Evolutionary conservation across 305 asterid genomes (phyloP).

Genomic region (Solanum chacoense): DNA sequence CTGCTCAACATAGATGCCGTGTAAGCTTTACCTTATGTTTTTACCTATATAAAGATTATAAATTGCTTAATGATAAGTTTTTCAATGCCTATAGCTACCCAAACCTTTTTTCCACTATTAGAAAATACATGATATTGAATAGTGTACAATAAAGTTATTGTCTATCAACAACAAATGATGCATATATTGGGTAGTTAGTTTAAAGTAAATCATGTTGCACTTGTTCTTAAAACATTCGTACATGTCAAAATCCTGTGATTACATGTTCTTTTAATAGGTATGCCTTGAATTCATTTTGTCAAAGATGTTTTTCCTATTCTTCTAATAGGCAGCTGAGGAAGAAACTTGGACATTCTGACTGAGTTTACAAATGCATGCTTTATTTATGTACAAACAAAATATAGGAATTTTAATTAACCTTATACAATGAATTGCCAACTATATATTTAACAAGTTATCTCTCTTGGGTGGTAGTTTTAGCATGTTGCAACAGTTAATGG

Average conservation of each 20-base stretch:
- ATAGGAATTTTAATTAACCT: neutral
- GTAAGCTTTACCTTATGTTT: conserved; percentile 28
- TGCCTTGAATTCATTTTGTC: no score
- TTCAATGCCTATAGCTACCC: neutral
- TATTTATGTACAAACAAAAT: neutral
- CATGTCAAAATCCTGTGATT: neutral
- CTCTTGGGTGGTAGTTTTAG: no score
- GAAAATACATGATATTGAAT: neutral
- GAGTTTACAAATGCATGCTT: no score
- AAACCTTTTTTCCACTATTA: neutral
- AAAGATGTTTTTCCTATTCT: no score
- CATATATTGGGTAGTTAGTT: neutral
- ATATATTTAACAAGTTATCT: no score
- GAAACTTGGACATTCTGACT: no score
- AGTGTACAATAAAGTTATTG: neutral
- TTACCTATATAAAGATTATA: neutral
- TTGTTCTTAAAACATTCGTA: neutral
- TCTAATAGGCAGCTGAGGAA: no score
- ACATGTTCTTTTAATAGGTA: no score
- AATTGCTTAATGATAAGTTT: neutral
- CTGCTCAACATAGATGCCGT: conserved; percentile 89
- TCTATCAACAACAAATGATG: neutral
- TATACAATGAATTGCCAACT: neutral
- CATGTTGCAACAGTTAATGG: no score
- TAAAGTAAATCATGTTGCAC: neutral